A percentile compares a stretch with the other conserved stretches of the same genome.
Conservation (phyloP, 257 asterid genomes). For the Jaltomata sinuosa region DNA sequence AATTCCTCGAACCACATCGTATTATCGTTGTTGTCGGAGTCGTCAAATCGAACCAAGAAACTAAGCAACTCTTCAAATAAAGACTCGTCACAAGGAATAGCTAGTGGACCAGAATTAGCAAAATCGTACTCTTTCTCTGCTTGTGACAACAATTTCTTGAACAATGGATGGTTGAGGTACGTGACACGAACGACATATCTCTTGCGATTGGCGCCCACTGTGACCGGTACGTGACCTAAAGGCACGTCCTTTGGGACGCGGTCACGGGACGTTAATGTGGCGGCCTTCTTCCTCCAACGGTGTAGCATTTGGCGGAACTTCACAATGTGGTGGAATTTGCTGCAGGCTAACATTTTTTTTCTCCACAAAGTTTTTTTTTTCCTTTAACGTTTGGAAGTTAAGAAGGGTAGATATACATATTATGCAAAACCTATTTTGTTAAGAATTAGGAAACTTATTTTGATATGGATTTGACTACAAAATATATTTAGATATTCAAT, state of each 20-base stretch:
- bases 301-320: conserved; percentile 33
- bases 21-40: neutral
- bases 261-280: conserved; percentile 7
- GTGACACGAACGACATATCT: conserved; percentile 38
- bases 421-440: too few species aligned
- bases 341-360: conserved; percentile 15
- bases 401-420: too few species aligned
- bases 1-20: too few species aligned
- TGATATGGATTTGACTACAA: too few species aligned
- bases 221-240: conserved; percentile 38
- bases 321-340: conserved; percentile 34
- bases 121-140: conserved; percentile 57
- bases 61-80: conserved; percentile 34
- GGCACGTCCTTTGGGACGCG: conserved; percentile 33
- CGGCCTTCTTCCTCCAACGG: conserved; percentile 41
- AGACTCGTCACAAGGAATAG: conserved; percentile 49
- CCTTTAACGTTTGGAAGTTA: too few species aligned
- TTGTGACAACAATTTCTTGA: conserved; percentile 30
- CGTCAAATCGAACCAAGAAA: conserved; percentile 25
- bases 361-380: neutral
- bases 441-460: too few species aligned
- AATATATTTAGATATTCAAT: too few species aligned
- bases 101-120: conserved; percentile 35
- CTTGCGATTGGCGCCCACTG: conserved; percentile 24
- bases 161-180: conserved; percentile 41